Evolutionary conservation across 2,329 filamentous ascomycete species (phyloP), one percentile per base, ranked within the genome.

Genomic region (Hypoxylon sp.): DNA sequence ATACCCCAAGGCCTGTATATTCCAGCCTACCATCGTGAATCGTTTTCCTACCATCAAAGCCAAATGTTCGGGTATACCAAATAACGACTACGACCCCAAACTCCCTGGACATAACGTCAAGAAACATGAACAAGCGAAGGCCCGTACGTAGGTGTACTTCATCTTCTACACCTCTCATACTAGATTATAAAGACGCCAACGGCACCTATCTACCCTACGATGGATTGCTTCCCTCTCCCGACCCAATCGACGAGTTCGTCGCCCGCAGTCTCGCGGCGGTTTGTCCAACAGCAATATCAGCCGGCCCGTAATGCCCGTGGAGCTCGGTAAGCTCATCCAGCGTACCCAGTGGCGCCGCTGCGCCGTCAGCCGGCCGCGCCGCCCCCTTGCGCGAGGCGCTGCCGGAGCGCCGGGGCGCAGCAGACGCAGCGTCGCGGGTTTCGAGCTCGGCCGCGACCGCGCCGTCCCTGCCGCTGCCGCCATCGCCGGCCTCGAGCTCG

Each of bases 261-360:
- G 35, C 46, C 33, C 45, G 40, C 33, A 63, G 23, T 20, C 26
- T 57, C 46, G 63, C 58, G 5, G 73, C 69, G 11, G 77, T 82
- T 66, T 82, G 76, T 0, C 80, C 79, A 3, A 71, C 74, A 7
- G 73, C 73, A 1, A 71, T 67, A 45, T 77, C 68, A 2, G 66
- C 53, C 1, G 79, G 74, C 0, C 80, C 80, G 52, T 82, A 78
- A 31, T 80, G 76, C 2, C 81, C 81, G 48, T 83, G 80, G 47
- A 80, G 72, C 54, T 80, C 78, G 15, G 52, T 58, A 3, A 68
- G 65, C 64, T 83, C 81, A 40, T 69, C 73, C 26, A 82, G 77
- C 1, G 74, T 72, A 4, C 68, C 72, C 4, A 78, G 65, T 38
- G 63, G 55, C 26, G 59, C 48, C 27, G 66, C 64, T 26, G 60